A percentile compares a stretch with the other conserved stretches of the same genome.
phyloP scores from a whole-genome alignment of 2,329 filamentous ascomycete species.

The Phymatotrichopsis omnivora region DNA sequence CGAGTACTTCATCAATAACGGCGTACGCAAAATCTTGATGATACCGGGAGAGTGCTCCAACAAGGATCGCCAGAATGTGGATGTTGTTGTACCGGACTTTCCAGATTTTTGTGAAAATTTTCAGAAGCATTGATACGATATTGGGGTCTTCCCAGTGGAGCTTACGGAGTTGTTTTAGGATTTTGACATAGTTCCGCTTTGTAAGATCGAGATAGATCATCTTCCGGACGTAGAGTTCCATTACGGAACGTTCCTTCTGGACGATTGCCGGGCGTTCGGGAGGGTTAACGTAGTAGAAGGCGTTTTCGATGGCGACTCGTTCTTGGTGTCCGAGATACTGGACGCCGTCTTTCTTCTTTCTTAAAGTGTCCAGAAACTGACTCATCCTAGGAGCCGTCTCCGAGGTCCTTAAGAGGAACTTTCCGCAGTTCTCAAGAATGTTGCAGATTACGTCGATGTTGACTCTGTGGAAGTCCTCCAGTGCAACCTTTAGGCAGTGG shows the following conservation, averaged over 20 bases:
- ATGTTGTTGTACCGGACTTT: constrained; percentile 98
- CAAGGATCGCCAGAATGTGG: constrained; percentile 79
- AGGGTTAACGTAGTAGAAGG: constrained; percentile 94
- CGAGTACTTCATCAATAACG: constrained; percentile 86
- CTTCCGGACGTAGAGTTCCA: constrained; percentile 87
- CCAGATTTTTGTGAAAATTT: constrained; percentile 88
- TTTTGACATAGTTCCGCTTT: constrained; percentile 85
- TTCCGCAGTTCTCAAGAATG: constrained; percentile 87
- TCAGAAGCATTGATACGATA: constrained; percentile 68
- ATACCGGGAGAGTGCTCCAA: constrained; percentile 80
- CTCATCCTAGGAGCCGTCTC: constrained; percentile 89
- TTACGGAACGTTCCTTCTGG: constrained; percentile 89
- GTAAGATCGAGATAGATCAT: constrained; percentile 89
- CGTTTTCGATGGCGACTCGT: constrained; percentile 96
- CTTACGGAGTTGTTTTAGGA: constrained; percentile 86
- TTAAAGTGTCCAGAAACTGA: constrained; percentile 86
- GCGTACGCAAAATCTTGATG: constrained; percentile 82
- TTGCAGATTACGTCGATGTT: constrained; percentile 99
- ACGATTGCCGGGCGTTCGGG: constrained; percentile 87
- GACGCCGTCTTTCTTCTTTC: constrained; percentile 90
- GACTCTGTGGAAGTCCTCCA: constrained; percentile 97
- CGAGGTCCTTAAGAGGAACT: constrained; percentile 82
- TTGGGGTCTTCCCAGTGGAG: constrained; percentile 96
- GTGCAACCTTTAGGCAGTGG: constrained; percentile 91
- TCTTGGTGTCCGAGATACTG: constrained; percentile 83